Evolutionary conservation across 2,329 filamentous ascomycete genomes (phyloP), one percentile per base, ranked within the genome.

Genomic region (Colletotrichum chlorophyti): DNA sequence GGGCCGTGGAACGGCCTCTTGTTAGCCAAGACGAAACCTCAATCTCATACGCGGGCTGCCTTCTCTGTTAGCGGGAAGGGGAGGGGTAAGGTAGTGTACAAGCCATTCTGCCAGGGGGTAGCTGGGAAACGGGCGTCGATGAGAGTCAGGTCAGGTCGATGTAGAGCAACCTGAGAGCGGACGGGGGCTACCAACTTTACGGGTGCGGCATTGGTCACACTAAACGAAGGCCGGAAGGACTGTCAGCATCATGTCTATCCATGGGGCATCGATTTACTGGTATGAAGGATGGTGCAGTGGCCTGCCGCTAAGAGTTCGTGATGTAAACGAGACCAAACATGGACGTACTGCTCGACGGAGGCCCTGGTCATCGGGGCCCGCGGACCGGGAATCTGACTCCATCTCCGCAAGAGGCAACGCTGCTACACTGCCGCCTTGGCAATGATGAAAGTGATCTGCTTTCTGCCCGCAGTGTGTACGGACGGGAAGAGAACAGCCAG

Each of bases 141-240:
- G 29, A 11, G n/a, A n/a, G n/a, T n/a, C n/a, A n/a, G n/a, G n/a
- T n/a, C n/a, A n/a, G 11, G 9, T 21, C n/a, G 42, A 15, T 15
- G 34, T 26, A 10, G 12, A 29, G 31, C 24, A 23, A 19, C 14
- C 41, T 32, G 21, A 32, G 64, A 27, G 26, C 24, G n/a, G 14
- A 42, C 15, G n/a, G 35, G n/a, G 54, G 23, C n/a, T 55, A 67
- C 70, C 68, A 63, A 77, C 75, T 70, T 77, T 77, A 63, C 74
- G 71, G 26, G 70, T 64, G 14, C 75, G 74, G 51, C 75, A 77
- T 68, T 79, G 77, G 63, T 80, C 77, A 67, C 77, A 80, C 77
- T 80, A 64, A 47, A 46, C 40, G 32, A 37, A 19, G n/a, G n/a
- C n/a, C n/a, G n/a, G n/a, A n/a, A n/a, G n/a, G n/a, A n/a, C n/a